phyloP scores from a whole-genome alignment of 2,329 filamentous ascomycete species.

The Fusarium sp. region DNA sequence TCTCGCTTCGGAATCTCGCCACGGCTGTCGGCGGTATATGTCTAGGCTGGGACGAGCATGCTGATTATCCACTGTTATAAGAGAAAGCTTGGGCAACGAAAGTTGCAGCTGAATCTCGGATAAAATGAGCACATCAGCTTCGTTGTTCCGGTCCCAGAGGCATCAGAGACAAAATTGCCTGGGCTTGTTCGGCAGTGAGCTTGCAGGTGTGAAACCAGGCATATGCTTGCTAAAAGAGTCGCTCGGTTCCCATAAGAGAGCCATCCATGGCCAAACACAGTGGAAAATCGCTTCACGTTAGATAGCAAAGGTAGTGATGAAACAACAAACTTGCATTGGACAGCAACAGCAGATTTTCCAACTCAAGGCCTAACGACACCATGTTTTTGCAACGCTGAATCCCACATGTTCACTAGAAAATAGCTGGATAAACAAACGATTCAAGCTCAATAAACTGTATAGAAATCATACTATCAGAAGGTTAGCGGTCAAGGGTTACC shows the following conservation, averaged over 20 bases:
- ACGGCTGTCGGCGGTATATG: not conserved
- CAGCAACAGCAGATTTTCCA: not conserved
- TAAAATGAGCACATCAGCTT: not conserved
- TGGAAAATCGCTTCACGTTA: not conserved
- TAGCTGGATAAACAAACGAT: not conserved
- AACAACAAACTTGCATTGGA: not conserved
- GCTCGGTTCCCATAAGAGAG: not conserved
- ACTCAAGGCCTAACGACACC: not conserved
- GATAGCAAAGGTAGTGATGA: too few species aligned
- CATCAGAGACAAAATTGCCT: not conserved
- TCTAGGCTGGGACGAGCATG: not conserved
- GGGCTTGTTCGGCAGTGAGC: not conserved
- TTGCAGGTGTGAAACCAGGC: not conserved
- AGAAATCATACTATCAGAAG: not conserved
- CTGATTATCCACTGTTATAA: not conserved
- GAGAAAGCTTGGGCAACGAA: not conserved
- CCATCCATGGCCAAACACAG: not conserved
- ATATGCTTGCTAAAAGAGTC: not conserved
- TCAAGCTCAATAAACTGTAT: not conserved
- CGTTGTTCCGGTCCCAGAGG: not conserved
- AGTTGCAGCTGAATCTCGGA: not conserved
- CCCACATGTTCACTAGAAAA: not conserved
- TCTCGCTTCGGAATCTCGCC: not conserved
- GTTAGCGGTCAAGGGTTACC: not conserved
- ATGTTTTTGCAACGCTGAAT: rapidly evolving